Conservation (phyloP, 768 basidiomycete species). For the Phylloporus sp. region DNA sequence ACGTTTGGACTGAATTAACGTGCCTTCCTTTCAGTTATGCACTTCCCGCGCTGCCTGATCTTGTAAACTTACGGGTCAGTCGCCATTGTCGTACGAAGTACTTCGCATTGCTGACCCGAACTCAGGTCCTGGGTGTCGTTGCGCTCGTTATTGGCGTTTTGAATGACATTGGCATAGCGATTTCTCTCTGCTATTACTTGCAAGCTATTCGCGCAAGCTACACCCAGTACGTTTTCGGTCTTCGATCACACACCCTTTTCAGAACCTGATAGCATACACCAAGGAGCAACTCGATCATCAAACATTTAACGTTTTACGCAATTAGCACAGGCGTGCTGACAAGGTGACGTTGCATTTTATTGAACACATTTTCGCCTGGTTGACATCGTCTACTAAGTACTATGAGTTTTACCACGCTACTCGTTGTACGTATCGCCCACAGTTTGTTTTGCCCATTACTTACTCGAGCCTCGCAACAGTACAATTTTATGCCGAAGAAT, state of each 20-base stretch:
- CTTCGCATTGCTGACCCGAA: neutral
- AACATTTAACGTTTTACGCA: conserved; percentile 53
- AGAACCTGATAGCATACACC: neutral
- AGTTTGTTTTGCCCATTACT: neutral
- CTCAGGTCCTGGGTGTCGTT: conserved; percentile 43
- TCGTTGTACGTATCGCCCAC: conserved; percentile 42
- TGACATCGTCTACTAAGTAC: conserved; percentile 16
- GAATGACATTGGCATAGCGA: conserved; percentile 51
- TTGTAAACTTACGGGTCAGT: conserved; percentile 45
- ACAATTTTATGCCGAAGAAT: conserved; percentile 49
- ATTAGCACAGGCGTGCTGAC: conserved; percentile 61
- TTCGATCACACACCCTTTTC: neutral
- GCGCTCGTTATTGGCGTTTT: conserved; percentile 48
- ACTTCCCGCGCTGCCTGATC: conserved; percentile 40
- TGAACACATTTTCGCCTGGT: neutral
- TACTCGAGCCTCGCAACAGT: conserved; percentile 35
- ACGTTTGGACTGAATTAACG: neutral
- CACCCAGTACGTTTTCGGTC: conserved; percentile 32
- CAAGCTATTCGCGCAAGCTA: conserved; percentile 50
- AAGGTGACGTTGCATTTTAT: conserved; percentile 35
- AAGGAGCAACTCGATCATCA: conserved; percentile 57
- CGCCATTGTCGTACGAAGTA: neutral
- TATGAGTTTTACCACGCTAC: conserved; percentile 43
- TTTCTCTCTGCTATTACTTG: conserved; percentile 51
- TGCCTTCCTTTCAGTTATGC: conserved; percentile 31